Evolutionary conservation across 257 asterid genomes (phyloP).

Genomic region (Scutellaria barbata): DNA sequence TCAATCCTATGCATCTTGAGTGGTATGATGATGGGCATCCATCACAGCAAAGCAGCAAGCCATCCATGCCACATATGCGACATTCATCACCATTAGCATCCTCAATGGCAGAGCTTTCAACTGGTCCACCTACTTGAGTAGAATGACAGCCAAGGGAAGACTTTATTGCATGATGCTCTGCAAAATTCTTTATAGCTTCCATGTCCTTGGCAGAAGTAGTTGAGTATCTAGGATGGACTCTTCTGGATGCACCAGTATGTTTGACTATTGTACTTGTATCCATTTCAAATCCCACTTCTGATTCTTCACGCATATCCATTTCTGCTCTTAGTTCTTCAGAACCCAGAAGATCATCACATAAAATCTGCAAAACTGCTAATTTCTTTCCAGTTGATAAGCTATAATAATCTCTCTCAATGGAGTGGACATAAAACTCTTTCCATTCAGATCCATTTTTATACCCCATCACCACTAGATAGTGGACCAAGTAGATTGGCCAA

Average conservation of each 20-base stretch:
- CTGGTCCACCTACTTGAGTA: slow-evolving; percentile 43
- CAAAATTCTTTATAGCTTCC: slow-evolving; percentile 47
- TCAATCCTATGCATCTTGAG: slow-evolving; percentile 81
- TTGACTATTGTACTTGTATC: slow-evolving; percentile 55
- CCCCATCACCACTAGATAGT: slow-evolving; percentile 69
- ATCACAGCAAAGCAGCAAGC: slow-evolving; percentile 82
- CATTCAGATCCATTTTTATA: slow-evolving; percentile 60
- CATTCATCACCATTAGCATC: slow-evolving; percentile 91
- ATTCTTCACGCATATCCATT: slow-evolving; percentile 77
- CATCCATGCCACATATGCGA: slow-evolving; percentile 92
- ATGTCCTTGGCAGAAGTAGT: slow-evolving; percentile 63
- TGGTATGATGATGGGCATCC: slow-evolving; percentile 92
- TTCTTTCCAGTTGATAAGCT: slow-evolving; percentile 71
- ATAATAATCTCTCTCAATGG: slow-evolving; percentile 77
- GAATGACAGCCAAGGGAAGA: slow-evolving; percentile 39
- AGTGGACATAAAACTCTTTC: slow-evolving; percentile 68
- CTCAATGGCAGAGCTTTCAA: slow-evolving; percentile 51
- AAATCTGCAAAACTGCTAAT: slow-evolving; percentile 69
- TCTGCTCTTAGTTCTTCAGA: slow-evolving; percentile 79
- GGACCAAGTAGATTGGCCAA: slow-evolving; percentile 81
- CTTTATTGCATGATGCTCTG: slow-evolving; percentile 48
- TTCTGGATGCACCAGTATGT: slow-evolving; percentile 58
- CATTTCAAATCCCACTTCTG: slow-evolving; percentile 73
- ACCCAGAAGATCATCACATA: slow-evolving; percentile 79
- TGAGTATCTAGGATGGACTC: slow-evolving; percentile 74